A percentile compares a stretch with the other conserved stretches of the same genome.
Evolutionary conservation across 495 filamentous ascomycete species (phyloP).

Genomic region (Neurospora sp.): DNA sequence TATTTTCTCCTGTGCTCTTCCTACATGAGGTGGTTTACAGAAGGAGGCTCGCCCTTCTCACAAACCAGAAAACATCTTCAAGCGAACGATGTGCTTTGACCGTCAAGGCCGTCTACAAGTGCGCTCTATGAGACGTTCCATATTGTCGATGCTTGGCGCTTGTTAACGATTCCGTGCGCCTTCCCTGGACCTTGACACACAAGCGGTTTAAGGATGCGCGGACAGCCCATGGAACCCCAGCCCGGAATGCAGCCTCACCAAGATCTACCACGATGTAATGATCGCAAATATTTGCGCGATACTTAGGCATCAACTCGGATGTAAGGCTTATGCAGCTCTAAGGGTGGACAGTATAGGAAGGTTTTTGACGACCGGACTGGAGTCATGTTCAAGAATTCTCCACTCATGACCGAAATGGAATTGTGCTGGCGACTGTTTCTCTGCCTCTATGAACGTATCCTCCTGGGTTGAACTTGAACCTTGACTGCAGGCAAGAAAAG

Average conservation of each 20-base stretch:
- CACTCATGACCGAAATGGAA: too few species aligned
- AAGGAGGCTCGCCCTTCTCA: not conserved
- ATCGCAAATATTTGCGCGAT: too few species aligned
- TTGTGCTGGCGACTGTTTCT: too few species aligned
- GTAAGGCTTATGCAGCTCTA: too few species aligned
- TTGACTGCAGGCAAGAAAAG: too few species aligned
- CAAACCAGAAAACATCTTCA: not conserved
- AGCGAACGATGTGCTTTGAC: not conserved
- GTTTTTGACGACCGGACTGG: too few species aligned
- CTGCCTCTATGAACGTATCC: too few species aligned
- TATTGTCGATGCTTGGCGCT: not conserved
- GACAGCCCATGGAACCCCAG: not conserved
- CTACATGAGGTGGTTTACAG: not conserved
- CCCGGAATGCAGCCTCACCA: not conserved
- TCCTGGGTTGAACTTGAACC: too few species aligned
- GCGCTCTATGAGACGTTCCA: not conserved
- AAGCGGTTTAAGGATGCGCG: conserved; percentile 7
- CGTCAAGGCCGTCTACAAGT: not conserved
- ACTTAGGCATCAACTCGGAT: too few species aligned
- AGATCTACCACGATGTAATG: not conserved
- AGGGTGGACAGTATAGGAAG: too few species aligned
- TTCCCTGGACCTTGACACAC: conserved; percentile 7
- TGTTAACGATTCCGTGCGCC: not conserved
- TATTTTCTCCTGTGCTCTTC: not conserved
- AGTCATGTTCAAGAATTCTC: too few species aligned